Conservation (phyloP, 2,329 filamentous ascomycete species). For the Orbilia oligospora region DNA sequence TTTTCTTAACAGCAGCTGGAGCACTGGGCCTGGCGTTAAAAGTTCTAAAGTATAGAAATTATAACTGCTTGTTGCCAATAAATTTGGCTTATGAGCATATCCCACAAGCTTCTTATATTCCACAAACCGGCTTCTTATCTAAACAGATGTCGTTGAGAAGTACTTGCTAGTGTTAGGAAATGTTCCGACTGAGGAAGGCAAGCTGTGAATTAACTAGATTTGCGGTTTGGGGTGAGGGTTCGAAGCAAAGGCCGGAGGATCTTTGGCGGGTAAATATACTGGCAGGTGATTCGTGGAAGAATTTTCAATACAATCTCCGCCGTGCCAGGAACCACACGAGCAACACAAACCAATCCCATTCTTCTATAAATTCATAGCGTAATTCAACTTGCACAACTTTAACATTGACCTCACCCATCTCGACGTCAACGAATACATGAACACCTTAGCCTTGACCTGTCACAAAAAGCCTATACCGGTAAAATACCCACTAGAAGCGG, state of each 20-base stretch:
- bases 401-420: background rate
- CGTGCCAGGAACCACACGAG: constrained; percentile 23
- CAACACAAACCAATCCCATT: constrained; percentile 23
- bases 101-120: background rate
- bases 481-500: background rate
- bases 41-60: background rate
- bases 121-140: background rate
- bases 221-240: background rate
- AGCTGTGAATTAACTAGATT: no score
- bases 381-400: background rate
- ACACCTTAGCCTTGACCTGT: background rate
- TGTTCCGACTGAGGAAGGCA: background rate
- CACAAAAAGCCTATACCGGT: background rate
- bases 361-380: background rate
- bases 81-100: background rate
- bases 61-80: background rate
- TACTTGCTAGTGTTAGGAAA: background rate
- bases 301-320: constrained; percentile 50
- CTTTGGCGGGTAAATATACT: background rate
- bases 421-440: background rate
- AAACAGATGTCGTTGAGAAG: no score
- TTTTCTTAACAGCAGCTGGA: background rate
- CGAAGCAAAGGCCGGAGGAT: background rate
- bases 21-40: background rate
- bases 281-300: constrained; percentile 51